Evolutionary conservation across 306 rosid genomes (phyloP).

Genomic region (Oemleria cerasiformis): DNA sequence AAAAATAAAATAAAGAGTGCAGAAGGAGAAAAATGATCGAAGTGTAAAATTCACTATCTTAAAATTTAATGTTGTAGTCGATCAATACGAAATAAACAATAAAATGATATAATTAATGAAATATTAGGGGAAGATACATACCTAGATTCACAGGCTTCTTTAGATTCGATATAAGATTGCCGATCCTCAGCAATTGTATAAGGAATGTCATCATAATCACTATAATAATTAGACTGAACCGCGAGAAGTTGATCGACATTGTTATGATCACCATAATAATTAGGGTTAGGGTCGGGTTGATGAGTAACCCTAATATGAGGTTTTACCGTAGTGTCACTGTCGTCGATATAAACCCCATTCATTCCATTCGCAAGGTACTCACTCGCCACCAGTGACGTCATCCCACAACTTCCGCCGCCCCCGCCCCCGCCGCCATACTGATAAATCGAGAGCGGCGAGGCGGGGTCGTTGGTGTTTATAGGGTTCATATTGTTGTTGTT

Average conservation of each 20-base stretch:
- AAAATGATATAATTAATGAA: background rate
- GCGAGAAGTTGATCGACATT: constrained; percentile 18
- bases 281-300: too few relatives aligned
- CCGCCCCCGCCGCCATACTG: background rate
- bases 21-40: too few relatives aligned
- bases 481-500: background rate
- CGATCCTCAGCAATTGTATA: constrained; percentile 35
- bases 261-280: background rate
- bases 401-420: too few relatives aligned
- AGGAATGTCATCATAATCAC: constrained; percentile 29
- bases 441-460: background rate
- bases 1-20: too few relatives aligned
- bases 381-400: background rate
- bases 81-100: too few relatives aligned
- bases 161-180: constrained; percentile 28
- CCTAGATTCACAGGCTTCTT: constrained; percentile 42
- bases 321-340: constrained; percentile 19
- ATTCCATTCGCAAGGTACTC: constrained; percentile 1
- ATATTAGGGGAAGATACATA: background rate
- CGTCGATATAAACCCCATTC: constrained; percentile 15
- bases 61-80: too few relatives aligned
- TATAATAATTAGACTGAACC: constrained; percentile 3
- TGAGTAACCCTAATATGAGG: constrained; percentile 8
- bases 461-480: background rate
- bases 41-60: too few relatives aligned